Percentiles rank a stretch among this genome's conserved stretches.
Evolutionary conservation across 805 yeast genomes (phyloP).

Genomic region (Yarrowia phangngaensis): DNA sequence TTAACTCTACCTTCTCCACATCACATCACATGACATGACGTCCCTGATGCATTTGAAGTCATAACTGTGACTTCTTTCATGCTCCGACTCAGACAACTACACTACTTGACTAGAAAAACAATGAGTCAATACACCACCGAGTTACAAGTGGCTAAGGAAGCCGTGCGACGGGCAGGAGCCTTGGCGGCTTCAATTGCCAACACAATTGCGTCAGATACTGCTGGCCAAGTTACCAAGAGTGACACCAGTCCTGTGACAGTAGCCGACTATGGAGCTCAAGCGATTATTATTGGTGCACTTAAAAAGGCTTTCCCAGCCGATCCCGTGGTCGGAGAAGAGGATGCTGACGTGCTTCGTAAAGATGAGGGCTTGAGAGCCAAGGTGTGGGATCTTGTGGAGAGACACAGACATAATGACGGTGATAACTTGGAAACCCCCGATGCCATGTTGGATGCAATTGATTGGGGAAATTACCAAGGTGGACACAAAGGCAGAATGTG

Average conservation of each 20-base stretch:
- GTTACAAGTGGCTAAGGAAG: conserved; percentile 74
- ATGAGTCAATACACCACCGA: conserved; percentile 52
- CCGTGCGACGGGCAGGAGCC: conserved; percentile 81
- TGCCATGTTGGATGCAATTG: conserved; percentile 62
- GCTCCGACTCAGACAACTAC: conserved; percentile 21
- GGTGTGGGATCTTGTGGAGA: conserved; percentile 57
- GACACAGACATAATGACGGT: conserved; percentile 39
- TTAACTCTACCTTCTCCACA: background rate
- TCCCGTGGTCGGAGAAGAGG: conserved; percentile 92
- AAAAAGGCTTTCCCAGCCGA: conserved; percentile 76
- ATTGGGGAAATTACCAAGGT: conserved; percentile 74
- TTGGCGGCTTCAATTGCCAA: conserved; percentile 61
- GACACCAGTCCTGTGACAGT: conserved; percentile 92
- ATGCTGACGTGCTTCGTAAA: conserved; percentile 61
- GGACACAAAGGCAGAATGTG: conserved; percentile 80
- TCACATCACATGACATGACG: conserved; percentile 25
- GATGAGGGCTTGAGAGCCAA: conserved; percentile 48
- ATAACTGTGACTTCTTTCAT: background rate
- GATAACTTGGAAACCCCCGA: conserved; percentile 40
- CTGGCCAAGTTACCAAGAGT: conserved; percentile 55
- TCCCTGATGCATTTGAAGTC: background rate
- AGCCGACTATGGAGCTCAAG: conserved; percentile 96
- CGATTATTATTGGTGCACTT: conserved; percentile 81
- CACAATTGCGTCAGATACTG: conserved; percentile 41
- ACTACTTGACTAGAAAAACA: conserved; percentile 3